Percentiles rank a stretch among this genome's conserved stretches.
These are phyloP conservation scores for Pleurotus eryngii DNA, from an alignment of 768 basidiomycete species.

Conservation along the genomic window DNA sequence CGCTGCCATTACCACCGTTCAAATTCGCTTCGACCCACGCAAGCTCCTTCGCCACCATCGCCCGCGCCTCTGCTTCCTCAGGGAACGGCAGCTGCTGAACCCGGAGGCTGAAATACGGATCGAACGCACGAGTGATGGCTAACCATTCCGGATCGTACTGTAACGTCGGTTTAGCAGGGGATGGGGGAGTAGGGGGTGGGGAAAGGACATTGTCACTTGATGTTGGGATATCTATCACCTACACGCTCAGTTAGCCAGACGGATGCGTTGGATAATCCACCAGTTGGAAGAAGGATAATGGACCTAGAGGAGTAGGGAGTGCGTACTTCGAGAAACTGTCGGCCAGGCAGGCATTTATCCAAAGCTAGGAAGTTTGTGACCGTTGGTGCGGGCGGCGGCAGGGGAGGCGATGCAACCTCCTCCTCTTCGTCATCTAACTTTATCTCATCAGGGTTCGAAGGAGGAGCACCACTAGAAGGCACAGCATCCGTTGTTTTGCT, in stretches of 20 bases:
- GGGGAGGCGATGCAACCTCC: constrained; percentile 32
- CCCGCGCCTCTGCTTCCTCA: constrained; percentile 44
- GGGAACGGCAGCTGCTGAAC: constrained; percentile 58
- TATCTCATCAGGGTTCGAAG: constrained; percentile 51
- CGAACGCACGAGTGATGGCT: constrained; percentile 85
- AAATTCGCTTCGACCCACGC: constrained; percentile 70
- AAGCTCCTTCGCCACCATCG: constrained; percentile 54
- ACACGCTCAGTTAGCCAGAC: neutral
- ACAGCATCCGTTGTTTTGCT: neutral
- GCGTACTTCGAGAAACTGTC: constrained; percentile 78
- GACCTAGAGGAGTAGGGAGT: neutral
- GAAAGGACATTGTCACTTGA: constrained; percentile 3
- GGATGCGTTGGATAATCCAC: no score
- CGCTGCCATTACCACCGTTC: constrained; percentile 17
- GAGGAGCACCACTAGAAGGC: neutral
- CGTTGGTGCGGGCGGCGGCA: constrained; percentile 13
- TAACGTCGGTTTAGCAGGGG: constrained; percentile 32
- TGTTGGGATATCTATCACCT: constrained; percentile 64
- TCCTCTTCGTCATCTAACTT: constrained; percentile 44
- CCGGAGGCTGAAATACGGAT: constrained; percentile 66
- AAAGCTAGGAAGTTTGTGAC: constrained; percentile 83
- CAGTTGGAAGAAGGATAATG: neutral
- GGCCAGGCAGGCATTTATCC: constrained; percentile 79
- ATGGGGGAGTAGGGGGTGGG: neutral
- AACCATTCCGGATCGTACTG: constrained; percentile 91